A percentile compares a stretch with the other conserved stretches of the same genome.
These are phyloP conservation scores for Yamadazyma kitorensis DNA, from an alignment of 805 yeast species.

Conservation along the genomic window DNA sequence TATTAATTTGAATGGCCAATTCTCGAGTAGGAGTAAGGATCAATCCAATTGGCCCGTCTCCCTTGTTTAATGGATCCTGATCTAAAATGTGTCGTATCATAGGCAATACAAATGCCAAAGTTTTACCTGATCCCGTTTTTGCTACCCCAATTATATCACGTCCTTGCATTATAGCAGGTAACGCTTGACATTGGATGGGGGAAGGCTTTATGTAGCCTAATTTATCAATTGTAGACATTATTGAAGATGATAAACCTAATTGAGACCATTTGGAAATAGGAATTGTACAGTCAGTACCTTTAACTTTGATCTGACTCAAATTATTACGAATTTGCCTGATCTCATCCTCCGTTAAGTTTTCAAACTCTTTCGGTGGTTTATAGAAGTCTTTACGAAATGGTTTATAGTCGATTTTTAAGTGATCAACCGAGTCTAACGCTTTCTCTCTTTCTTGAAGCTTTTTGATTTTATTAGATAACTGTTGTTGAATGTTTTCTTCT, in stretches of 20 bases:
- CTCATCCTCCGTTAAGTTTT: constrained; percentile 49
- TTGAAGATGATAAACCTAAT: constrained; percentile 66
- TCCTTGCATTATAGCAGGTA: constrained; percentile 89
- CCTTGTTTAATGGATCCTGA: constrained; percentile 48
- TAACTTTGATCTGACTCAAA: constrained; percentile 64
- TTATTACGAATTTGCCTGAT: constrained; percentile 49
- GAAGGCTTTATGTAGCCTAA: constrained; percentile 66
- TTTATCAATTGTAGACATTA: constrained; percentile 51
- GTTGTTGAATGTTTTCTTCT: constrained; percentile 34
- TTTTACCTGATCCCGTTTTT: constrained; percentile 95
- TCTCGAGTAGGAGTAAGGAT: constrained; percentile 92
- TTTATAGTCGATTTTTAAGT: constrained; percentile 42
- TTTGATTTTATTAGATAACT: constrained; percentile 35
- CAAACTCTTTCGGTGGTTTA: constrained; percentile 54
- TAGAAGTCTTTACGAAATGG: constrained; percentile 65
- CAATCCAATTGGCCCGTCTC: constrained; percentile 75
- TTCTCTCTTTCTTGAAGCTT: constrained; percentile 49
- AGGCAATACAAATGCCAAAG: constrained; percentile 83
- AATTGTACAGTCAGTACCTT: constrained; percentile 54
- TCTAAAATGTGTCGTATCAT: constrained; percentile 79
- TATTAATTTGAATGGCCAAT: constrained; percentile 77
- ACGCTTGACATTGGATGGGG: constrained; percentile 85
- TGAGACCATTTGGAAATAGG: constrained; percentile 82
- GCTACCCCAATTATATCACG: constrained; percentile 91
- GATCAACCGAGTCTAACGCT: constrained; percentile 47